phyloP scores from a whole-genome alignment of 2,329 filamentous ascomycete species.

The Pseudocercospora vitis region DNA sequence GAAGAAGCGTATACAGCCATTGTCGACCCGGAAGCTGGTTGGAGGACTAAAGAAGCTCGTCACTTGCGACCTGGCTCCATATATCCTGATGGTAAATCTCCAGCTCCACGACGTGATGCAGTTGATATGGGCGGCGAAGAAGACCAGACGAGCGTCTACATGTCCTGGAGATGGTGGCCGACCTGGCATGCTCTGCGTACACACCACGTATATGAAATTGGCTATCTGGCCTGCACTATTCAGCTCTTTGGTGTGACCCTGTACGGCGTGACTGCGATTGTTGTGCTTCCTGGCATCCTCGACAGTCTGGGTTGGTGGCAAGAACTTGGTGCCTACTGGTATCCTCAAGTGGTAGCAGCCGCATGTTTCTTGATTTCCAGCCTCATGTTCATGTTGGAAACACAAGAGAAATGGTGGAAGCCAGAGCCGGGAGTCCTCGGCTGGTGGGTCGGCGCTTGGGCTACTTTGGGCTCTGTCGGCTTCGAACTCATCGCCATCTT shows the following conservation, averaged over 20 bases:
- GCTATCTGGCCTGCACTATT: slow-evolving; percentile 33
- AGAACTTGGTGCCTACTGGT: slow-evolving; percentile 30
- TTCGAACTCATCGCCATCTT: slow-evolving; percentile 28
- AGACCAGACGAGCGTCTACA: slow-evolving; percentile 10
- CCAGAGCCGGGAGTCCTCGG: slow-evolving; percentile 29
- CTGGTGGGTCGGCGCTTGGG: slow-evolving; percentile 37
- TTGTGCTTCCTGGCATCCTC: slow-evolving; percentile 33
- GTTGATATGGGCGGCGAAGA: slow-evolving; percentile 22
- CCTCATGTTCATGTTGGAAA: slow-evolving; percentile 34
- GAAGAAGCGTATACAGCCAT: neutral
- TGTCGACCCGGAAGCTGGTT: slow-evolving; percentile 25
- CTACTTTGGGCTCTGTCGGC: slow-evolving; percentile 31
- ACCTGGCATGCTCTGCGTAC: slow-evolving; percentile 29
- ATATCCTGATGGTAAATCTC: slow-evolving; percentile 20
- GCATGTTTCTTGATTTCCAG: slow-evolving; percentile 34
- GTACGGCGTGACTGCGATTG: slow-evolving; percentile 29
- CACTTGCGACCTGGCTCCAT: slow-evolving; percentile 23
- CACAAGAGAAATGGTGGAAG: slow-evolving; percentile 36
- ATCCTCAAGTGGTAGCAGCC: slow-evolving; percentile 33
- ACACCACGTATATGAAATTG: slow-evolving; percentile 34
- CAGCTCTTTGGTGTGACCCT: slow-evolving; percentile 35
- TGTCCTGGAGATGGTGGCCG: slow-evolving; percentile 24
- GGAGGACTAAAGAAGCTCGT: slow-evolving; percentile 23
- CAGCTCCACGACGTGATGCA: slow-evolving; percentile 22
- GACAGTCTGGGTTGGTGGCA: slow-evolving; percentile 28